Percentiles rank a stretch among this genome's conserved stretches.
Evolutionary conservation across 2,329 filamentous ascomycete genomes (phyloP).

Genomic region (Trematosphaeria pertusa): DNA sequence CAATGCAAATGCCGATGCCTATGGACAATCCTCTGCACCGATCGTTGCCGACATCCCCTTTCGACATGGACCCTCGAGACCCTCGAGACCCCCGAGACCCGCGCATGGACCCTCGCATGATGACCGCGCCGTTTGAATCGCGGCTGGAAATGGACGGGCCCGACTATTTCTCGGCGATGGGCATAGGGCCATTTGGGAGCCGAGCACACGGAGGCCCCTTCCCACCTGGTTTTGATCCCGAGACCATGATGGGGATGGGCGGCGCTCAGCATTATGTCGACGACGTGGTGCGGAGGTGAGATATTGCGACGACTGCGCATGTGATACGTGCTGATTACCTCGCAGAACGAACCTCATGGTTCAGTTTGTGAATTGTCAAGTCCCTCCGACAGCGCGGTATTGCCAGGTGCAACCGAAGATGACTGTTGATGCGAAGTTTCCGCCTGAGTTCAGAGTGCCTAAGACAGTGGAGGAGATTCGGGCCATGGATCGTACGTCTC

Average conservation of each 20-base stretch:
- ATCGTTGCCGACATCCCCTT: constrained; percentile 14
- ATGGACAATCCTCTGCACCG: constrained; percentile 17
- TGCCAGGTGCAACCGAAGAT: constrained; percentile 44
- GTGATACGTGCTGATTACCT: neutral
- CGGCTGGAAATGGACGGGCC: constrained; percentile 17
- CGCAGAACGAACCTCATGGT: constrained; percentile 32
- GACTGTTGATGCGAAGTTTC: constrained; percentile 37
- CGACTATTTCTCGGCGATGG: constrained; percentile 22
- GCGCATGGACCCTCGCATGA: constrained; percentile 5
- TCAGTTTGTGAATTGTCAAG: constrained; percentile 36
- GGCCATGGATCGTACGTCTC: constrained; percentile 29
- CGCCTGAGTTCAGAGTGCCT: constrained; percentile 32
- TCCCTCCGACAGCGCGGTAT: constrained; percentile 24
- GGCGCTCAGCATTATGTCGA: constrained; percentile 18
- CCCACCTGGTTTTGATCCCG: constrained; percentile 20
- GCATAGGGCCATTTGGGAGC: constrained; percentile 11
- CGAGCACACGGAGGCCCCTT: constrained; percentile 8
- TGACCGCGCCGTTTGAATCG: constrained; percentile 18
- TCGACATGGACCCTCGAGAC: constrained; percentile 21
- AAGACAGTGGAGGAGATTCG: constrained; percentile 30
- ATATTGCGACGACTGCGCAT: neutral
- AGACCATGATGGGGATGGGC: constrained; percentile 15
- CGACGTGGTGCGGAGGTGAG: constrained; percentile 26
- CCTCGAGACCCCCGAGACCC: constrained; percentile 14
- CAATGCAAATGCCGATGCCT: constrained; percentile 10